Percentiles rank a stretch among this genome's conserved stretches.
These are phyloP conservation scores for Neurospora cerealis DNA, from an alignment of 495 filamentous ascomycete species.

Conservation along the genomic window DNA sequence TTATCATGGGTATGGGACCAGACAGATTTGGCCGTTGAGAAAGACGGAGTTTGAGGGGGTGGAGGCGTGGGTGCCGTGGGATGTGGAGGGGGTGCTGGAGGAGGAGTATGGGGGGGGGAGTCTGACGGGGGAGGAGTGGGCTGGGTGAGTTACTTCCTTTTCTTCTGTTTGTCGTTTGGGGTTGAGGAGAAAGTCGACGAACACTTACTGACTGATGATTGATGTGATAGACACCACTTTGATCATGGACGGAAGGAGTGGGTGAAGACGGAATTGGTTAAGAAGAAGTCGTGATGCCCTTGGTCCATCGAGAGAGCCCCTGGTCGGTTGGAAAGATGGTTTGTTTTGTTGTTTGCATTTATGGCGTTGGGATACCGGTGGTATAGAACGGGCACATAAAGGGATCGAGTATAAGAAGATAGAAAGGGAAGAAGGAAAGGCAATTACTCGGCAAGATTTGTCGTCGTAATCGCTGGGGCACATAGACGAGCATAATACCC, in stretches of 20 bases:
- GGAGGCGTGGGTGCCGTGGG: conserved; percentile 64
- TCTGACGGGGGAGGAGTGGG: conserved; percentile 52
- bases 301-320: background rate
- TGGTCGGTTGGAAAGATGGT: background rate
- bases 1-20: conserved; percentile 57
- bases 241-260: background rate
- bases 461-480: background rate
- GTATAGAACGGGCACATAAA: background rate
- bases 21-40: conserved; percentile 70
- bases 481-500: background rate
- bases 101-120: conserved; percentile 66
- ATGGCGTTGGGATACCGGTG: background rate
- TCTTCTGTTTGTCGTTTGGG: background rate
- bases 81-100: conserved; percentile 59
- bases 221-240: background rate
- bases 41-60: conserved; percentile 70
- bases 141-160: conserved; percentile 37
- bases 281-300: background rate
- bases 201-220: background rate
- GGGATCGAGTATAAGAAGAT: background rate
- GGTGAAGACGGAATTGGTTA: background rate
- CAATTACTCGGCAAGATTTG: background rate
- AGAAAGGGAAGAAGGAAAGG: background rate
- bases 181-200: background rate
- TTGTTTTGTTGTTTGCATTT: background rate